Conservation (phyloP, 2,329 filamentous ascomycete species). For the Boeremia exigua region DNA sequence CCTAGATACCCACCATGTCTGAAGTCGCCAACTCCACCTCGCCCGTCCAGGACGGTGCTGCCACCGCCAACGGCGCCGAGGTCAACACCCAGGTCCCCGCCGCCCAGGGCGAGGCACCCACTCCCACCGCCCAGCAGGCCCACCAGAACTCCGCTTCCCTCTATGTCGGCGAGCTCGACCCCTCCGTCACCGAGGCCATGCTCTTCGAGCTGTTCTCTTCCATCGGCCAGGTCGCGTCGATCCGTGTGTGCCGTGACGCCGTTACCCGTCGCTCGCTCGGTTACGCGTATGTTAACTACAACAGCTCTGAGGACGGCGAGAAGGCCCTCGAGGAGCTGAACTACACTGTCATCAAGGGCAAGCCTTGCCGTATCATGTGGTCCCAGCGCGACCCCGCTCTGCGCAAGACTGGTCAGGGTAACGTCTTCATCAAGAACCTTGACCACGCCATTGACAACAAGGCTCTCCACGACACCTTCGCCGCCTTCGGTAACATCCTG, state of each 20-base stretch:
- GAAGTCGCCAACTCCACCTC: conserved; percentile 56
- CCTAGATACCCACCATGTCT: conserved; percentile 46
- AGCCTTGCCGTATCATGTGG: conserved; percentile 99
- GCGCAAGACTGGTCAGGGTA: conserved; percentile 98
- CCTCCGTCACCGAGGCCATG: conserved; percentile 98
- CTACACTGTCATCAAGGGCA: conserved; percentile 99
- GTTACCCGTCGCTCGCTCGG: conserved; percentile 98
- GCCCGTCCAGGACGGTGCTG: conserved; percentile 72
- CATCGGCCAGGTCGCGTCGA: conserved; percentile 97
- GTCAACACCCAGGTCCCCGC: conserved; percentile 77
- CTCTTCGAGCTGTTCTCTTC: conserved; percentile 99
- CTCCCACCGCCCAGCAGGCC: conserved; percentile 74
- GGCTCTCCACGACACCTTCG: conserved; percentile 97
- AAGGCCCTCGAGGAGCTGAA: conserved; percentile 99
- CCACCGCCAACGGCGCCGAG: conserved; percentile 66
- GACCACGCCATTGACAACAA: conserved; percentile 99
- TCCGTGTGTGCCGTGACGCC: conserved; percentile 98
- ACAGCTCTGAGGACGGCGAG: conserved; percentile 94
- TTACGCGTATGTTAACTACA: conserved; percentile 99
- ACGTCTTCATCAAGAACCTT: conserved; percentile 99
- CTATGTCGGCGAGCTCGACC: conserved; percentile 98
- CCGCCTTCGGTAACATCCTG: conserved; percentile 97
- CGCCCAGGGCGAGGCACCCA: conserved; percentile 70
- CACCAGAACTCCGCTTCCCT: conserved; percentile 96
- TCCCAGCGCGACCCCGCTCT: conserved; percentile 98